Base-by-base conservation (phyloP, 345 rosid species). In the Populus davidiana region DNA sequence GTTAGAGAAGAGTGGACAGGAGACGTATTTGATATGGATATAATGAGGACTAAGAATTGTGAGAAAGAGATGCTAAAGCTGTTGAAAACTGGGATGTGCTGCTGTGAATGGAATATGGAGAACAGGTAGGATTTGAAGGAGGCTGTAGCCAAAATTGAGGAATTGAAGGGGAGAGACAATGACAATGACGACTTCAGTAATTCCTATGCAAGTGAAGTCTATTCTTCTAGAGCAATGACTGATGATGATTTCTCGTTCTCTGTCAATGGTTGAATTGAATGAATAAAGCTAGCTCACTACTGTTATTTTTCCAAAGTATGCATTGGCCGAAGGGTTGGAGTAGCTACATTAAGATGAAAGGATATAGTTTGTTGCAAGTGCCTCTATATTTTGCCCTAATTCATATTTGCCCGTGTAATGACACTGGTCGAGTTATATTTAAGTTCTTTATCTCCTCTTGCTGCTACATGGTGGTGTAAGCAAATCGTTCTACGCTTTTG, bases 1-100 rank as follows among this genome's bases (percentile, higher is more conserved):
- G 91, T 90, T 74, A 86, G 88, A 77, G 95, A 92, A 9, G 94
- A 91, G 80, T 89, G 94, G 97, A 91, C 94, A 0, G 93, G 88
- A 5, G 94, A 92, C 81, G 97, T 92, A 59, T 93, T 94, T 47
- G 98, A 93, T 74, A 88, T 86, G 86, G 93, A 91, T 49, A 91
- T 94, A 92, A 79, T 78, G 41, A 87, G 89, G 20, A 86, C 88
- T 12, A 89, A 83, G 78, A 90, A 85, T 7, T 83, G 90, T 0
- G 91, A 92, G 79, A 94, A 91, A 1, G 93, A 91, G 79, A 89
- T 92, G 94, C 67, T 88, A 83, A 92, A 91, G 86, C 73, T 94
- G 82, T 81, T 94, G 77, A 94, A 91, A 89, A 87, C 91, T 70
- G 98, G 93, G 29, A 86, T 92, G 94, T 82, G 92, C 31, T 91